These are phyloP conservation scores for Aspergillus ustus DNA, from an alignment of 2,329 filamentous ascomycete species.

Conservation along the genomic window DNA sequence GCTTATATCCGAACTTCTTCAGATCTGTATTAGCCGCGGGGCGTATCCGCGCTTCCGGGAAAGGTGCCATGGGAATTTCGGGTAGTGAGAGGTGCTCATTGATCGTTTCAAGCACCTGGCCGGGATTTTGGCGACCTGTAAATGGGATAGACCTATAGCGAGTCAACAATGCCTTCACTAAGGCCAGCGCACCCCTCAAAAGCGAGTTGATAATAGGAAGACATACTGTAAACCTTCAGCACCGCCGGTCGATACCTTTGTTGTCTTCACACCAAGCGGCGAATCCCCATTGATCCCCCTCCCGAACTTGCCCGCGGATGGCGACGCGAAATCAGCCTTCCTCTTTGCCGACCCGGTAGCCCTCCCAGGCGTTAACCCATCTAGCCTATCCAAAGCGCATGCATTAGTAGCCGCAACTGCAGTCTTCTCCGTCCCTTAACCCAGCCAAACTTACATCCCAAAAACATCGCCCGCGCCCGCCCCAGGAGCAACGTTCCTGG, in stretches of 20 bases:
- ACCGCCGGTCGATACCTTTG: constrained; percentile 35
- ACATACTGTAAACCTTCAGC: constrained; percentile 46
- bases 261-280: constrained; percentile 50
- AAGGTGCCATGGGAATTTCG: constrained; percentile 73
- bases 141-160: constrained; percentile 65
- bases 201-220: neutral
- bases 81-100: constrained; percentile 73
- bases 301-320: constrained; percentile 47
- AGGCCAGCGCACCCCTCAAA: neutral
- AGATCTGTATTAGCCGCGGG: constrained; percentile 85
- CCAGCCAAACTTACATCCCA: constrained; percentile 66
- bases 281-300: constrained; percentile 56
- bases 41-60: constrained; percentile 76
- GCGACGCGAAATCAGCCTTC: constrained; percentile 56
- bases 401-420: neutral
- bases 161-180: constrained; percentile 18
- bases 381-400: constrained; percentile 56
- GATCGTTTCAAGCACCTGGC: constrained; percentile 80
- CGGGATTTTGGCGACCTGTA: constrained; percentile 74
- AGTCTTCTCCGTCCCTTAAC: neutral
- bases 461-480: constrained; percentile 70
- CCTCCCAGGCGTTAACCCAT: constrained; percentile 64
- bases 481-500: constrained; percentile 55
- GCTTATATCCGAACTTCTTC: constrained; percentile 89
- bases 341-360: constrained; percentile 55